Conservation (phyloP, 2,329 filamentous ascomycete genomes). For the Aphanocladium album region DNA sequence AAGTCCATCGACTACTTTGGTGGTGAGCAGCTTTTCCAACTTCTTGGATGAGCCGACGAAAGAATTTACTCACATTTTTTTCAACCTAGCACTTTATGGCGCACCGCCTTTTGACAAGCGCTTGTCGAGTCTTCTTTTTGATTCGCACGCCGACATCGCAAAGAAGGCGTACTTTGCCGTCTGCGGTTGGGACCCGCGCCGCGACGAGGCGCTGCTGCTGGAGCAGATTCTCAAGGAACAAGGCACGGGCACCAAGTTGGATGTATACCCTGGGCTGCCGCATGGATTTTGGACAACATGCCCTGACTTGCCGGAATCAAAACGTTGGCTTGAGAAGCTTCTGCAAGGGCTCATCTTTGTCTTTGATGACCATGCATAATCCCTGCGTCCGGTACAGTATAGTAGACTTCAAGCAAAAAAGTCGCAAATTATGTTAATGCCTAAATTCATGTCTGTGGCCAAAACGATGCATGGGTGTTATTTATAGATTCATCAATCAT, state of each 20-base stretch:
- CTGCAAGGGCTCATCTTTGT: slow-evolving; percentile 22
- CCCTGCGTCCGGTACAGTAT: neutral
- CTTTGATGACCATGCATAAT: slow-evolving; percentile 5
- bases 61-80: neutral
- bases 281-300: slow-evolving; percentile 39
- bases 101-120: slow-evolving; percentile 31
- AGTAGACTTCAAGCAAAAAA: neutral
- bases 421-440: no score
- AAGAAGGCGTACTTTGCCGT: slow-evolving; percentile 40
- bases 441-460: neutral
- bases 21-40: slow-evolving; percentile 15
- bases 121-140: slow-evolving; percentile 32
- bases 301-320: slow-evolving; percentile 25
- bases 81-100: slow-evolving; percentile 19
- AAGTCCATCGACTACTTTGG: slow-evolving; percentile 31
- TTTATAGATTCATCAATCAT: neutral
- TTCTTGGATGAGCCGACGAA: no score
- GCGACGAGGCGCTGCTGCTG: slow-evolving; percentile 45
- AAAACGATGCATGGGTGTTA: neutral
- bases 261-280: slow-evolving; percentile 36
- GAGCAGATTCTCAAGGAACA: slow-evolving; percentile 32
- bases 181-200: slow-evolving; percentile 41
- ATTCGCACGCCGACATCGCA: slow-evolving; percentile 26
- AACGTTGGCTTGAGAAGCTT: slow-evolving; percentile 26
- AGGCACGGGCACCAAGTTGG: slow-evolving; percentile 31